Base-by-base conservation (phyloP, 106 monocot genomes). In the Allium sativum region DNA sequence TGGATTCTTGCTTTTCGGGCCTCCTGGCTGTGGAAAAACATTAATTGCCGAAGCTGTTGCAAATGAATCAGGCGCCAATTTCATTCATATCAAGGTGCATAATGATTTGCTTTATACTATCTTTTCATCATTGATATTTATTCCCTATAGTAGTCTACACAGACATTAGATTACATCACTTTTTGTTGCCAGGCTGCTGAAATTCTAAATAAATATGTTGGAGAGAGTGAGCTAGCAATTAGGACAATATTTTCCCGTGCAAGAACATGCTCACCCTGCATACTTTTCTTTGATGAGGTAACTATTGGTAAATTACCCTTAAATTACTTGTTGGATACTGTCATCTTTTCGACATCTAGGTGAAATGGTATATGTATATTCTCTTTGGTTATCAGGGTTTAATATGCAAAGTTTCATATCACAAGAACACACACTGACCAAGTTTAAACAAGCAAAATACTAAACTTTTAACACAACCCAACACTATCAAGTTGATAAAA, bases 201-300 rank as follows among this genome's bases (percentile, higher is more conserved):
- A 65, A 65, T 90, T 65, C 61, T 96, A 66, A 90, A 84, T 66
- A 96, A 96, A 70, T 90, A 82, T 72, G 95, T 96, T 73, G 95
- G 95, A 45, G 95, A 96, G 73, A 99, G 98, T 62, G 98, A 99
- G 73, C 66, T 70, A 18, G 76, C 66, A 70, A 77, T 99, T 58
- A 81, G 98, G 73, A 88, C 76, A 67, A 73, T 99, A 63, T 99
- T 98, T 65, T 76, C 69, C 50, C 84, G 92, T 72, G 98, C 98
- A 4, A 77, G 88, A n/a, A 81, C 88, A 53, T 92, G 85, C 62
- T 72, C 88, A 53, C 98, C 98, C 15, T 99, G 98, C 68, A 83
- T 99, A 57, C 68, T 95, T 21, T 95, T 99, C 79, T 92, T 99
- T 81, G 98, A 99, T 73, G 98, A 99, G 79, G 89, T 89, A 72